Evolutionary conservation across 2,329 filamentous ascomycete species (phyloP).

Genomic region (Penicillium sp.): DNA sequence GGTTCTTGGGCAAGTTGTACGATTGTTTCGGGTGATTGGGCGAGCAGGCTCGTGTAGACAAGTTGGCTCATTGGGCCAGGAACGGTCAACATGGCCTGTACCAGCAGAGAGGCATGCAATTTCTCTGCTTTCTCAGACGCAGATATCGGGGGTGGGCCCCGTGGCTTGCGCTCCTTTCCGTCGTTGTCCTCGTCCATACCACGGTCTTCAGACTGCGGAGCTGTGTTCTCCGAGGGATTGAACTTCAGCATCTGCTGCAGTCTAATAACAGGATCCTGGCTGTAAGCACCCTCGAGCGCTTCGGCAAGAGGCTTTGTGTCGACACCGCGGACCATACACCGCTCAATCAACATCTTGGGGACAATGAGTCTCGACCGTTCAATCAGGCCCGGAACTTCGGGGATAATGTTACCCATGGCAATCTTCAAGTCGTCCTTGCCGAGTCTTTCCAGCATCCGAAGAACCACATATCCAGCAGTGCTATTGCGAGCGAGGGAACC

Average conservation of each 20-base stretch:
- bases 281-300: slow-evolving; percentile 58
- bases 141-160: slow-evolving; percentile 32
- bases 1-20: slow-evolving; percentile 65
- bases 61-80: slow-evolving; percentile 67
- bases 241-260: slow-evolving; percentile 61
- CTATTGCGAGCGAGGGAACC: slow-evolving; percentile 82
- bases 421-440: slow-evolving; percentile 80
- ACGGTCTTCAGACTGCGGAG: slow-evolving; percentile 36
- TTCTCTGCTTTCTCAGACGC: slow-evolving; percentile 55
- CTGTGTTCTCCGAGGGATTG: slow-evolving; percentile 22
- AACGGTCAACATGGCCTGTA: slow-evolving; percentile 73
- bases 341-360: slow-evolving; percentile 77
- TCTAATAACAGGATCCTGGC: slow-evolving; percentile 50
- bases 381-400: slow-evolving; percentile 70
- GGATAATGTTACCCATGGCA: slow-evolving; percentile 68
- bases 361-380: slow-evolving; percentile 74
- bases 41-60: slow-evolving; percentile 69
- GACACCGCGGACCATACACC: slow-evolving; percentile 67
- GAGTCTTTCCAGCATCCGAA: slow-evolving; percentile 76
- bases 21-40: slow-evolving; percentile 56
- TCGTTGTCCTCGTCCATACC: slow-evolving; percentile 50
- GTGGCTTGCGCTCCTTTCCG: slow-evolving; percentile 24
- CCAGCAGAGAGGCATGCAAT: slow-evolving; percentile 79
- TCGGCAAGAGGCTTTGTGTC: slow-evolving; percentile 56
- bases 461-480: slow-evolving; percentile 82